Evolutionary conservation across 768 basidiomycete genomes (phyloP).

Genomic region (Cyclocybe aegerita): DNA sequence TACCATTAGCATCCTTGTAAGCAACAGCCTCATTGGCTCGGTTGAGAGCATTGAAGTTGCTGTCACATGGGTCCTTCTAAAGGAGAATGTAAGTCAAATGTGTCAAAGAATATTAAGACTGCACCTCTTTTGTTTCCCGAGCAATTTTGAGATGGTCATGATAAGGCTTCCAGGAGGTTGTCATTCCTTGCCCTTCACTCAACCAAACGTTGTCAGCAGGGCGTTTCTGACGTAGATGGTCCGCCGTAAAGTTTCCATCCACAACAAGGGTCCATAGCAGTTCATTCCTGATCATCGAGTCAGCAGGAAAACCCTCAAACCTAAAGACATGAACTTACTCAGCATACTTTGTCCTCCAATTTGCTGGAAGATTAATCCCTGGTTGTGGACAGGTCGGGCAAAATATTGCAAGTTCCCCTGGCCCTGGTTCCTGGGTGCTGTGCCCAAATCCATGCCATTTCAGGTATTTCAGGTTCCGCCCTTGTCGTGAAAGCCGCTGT

Average conservation of each 20-base stretch:
- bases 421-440: neutral
- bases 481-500: constrained; percentile 8
- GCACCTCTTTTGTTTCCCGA: constrained; percentile 6
- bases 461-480: constrained; percentile 12
- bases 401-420: constrained; percentile 13
- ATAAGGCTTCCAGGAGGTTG: neutral
- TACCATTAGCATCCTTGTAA: constrained; percentile 13
- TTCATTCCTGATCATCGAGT: neutral
- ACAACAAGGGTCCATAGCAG: constrained; percentile 12
- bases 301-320: no score
- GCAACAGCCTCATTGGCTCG: constrained; percentile 3
- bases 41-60: constrained; percentile 12
- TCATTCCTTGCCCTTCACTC: constrained; percentile 12
- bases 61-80: constrained; percentile 16
- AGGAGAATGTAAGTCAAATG: neutral
- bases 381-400: constrained; percentile 23
- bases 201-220: constrained; percentile 16
- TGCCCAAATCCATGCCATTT: constrained; percentile 13
- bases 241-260: constrained; percentile 24
- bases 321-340: neutral
- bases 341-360: constrained; percentile 10
- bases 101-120: neutral
- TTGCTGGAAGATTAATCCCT: constrained; percentile 16
- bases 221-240: constrained; percentile 16
- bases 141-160: neutral